Evolutionary conservation across 768 basidiomycete genomes (phyloP), one percentile per base, ranked within the genome.

Genomic region (Pulveroboletus sp.): DNA sequence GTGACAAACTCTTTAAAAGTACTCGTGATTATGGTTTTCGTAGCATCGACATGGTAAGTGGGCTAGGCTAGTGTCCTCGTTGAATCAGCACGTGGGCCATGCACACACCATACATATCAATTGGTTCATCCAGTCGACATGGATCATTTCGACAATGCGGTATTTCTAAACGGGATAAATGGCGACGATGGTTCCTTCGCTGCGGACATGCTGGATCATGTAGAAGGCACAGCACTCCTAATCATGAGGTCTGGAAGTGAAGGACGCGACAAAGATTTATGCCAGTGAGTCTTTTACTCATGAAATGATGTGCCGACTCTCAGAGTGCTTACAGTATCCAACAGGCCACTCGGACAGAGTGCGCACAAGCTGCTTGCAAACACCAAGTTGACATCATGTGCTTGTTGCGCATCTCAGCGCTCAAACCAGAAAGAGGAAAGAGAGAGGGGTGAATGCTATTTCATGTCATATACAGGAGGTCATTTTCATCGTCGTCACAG

Each of bases 91-190:
- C n/a, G n/a, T n/a, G n/a, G n/a, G 42, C 36, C 50, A 54, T 15
- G 51, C 50, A 10, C 60, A 60, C 46, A 63, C n/a, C n/a, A n/a
- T n/a, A n/a, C n/a, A n/a, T 61, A 57, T 56, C 62, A 15, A 56
- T 56, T 5, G 54, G 59, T 28, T 49, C 53, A 11, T 39, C 57
- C 11, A 8, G 38, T 21, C 51, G 38, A 48, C 51, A 33, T 24
- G 30, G 43, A 17, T 5, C 24, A 18, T 42, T 52, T 17, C 46
- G 46, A 11, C 28, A 6, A 2, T 24, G 51, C 30, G 27, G 21
- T 28, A 6, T 26, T n/a, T 15, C 32, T 10, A 42, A n/a, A 15
- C 40, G 27, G 11, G 50, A 46, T 36, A 53, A 32, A 42, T 51
- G 54, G 15, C 49, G 51, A 32, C 54, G 48, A 35, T 56, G 53